A percentile compares a stretch with the other conserved stretches of the same genome.
phyloP scores from a whole-genome alignment of 371 early-diverging fungal species.

The Actinomortierella ambigua region DNA sequence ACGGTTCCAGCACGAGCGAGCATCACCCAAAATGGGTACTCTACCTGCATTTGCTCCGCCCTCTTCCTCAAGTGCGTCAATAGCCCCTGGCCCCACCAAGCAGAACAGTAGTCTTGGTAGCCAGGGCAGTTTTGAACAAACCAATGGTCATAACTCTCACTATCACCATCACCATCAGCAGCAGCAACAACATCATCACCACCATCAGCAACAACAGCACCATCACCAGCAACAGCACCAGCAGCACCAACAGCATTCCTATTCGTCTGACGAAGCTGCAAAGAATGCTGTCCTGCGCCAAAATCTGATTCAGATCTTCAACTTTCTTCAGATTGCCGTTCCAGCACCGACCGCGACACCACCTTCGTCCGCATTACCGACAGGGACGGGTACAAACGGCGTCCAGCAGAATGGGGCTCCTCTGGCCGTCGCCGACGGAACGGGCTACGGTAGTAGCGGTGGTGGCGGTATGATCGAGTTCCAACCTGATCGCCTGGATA shows the following conservation, averaged over 20 bases:
- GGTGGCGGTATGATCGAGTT: conserved; percentile 7
- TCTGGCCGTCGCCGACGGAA: background rate
- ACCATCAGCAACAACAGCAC: background rate
- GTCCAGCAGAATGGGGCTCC: too few relatives aligned
- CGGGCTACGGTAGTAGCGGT: background rate
- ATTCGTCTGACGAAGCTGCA: background rate
- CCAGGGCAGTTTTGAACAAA: too few relatives aligned
- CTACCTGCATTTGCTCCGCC: too few relatives aligned
- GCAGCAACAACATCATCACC: conserved; percentile 7
- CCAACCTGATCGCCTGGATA: conserved; percentile 22
- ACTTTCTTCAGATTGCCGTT: too few relatives aligned
- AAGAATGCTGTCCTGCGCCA: background rate
- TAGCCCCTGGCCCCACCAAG: too few relatives aligned
- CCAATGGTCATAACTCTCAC: too few relatives aligned
- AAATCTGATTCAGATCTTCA: too few relatives aligned
- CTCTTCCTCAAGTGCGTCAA: too few relatives aligned
- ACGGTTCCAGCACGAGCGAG: too few relatives aligned
- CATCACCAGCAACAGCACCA: conserved; percentile 2
- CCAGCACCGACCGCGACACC: background rate
- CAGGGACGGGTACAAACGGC: background rate
- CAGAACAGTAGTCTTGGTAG: too few relatives aligned
- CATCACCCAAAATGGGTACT: too few relatives aligned
- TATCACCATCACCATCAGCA: conserved; percentile 5
- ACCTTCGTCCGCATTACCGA: conserved; percentile 1
- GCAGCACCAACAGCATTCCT: background rate